phyloP scores from a whole-genome alignment of 345 rosid genomes.

The Eucalyptus regnans region DNA sequence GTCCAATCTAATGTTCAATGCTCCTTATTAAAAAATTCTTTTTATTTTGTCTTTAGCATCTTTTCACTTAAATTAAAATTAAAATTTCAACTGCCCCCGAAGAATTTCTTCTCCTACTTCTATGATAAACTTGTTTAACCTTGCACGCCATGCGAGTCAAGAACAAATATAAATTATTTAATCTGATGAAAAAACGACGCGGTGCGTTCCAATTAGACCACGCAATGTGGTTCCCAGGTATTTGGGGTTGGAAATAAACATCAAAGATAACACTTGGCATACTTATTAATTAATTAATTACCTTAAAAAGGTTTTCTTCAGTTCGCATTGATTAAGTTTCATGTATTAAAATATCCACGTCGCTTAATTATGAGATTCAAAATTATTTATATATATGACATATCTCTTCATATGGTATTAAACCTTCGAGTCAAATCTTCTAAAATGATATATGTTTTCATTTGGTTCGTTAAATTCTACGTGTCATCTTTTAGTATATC shows the following conservation, averaged over 20 bases:
- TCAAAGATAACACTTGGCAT: not conserved
- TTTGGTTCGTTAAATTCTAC: too few relatives aligned
- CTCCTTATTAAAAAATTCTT: rapidly evolving
- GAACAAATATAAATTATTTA: not conserved
- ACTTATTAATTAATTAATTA: not conserved
- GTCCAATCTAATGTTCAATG: not conserved
- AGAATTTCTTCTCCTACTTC: not conserved
- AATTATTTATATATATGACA: too few relatives aligned
- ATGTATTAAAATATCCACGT: rapidly evolving
- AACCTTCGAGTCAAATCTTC: rapidly evolving
- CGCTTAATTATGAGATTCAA: not conserved
- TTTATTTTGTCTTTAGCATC: not conserved
- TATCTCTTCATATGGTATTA: not conserved
- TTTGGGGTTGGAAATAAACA: not conserved
- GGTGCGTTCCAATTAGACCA: not conserved
- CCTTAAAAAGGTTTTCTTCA: not conserved
- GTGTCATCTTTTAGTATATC: not conserved
- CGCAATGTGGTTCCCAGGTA: not conserved
- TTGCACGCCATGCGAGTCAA: not conserved
- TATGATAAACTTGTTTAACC: not conserved
- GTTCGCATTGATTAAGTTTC: not conserved
- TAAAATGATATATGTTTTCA: too few relatives aligned
- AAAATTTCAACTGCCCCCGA: not conserved
- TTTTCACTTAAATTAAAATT: not conserved
- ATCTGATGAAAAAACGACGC: not conserved